Conservation (phyloP, 1,284 basidiomycete species). For the Schizophyllum amplum region DNA sequence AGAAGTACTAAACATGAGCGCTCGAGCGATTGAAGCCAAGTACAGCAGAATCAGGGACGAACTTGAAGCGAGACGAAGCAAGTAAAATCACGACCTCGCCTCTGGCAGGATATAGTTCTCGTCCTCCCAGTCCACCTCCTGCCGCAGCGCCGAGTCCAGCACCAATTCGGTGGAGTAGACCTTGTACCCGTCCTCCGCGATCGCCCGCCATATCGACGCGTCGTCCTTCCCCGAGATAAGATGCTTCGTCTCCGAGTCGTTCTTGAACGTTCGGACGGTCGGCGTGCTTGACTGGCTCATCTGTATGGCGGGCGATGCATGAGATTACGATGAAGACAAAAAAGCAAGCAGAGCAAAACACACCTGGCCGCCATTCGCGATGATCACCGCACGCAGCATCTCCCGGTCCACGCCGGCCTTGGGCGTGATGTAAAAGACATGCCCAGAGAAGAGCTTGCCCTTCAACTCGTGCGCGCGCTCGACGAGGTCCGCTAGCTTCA, state of each 20-base stretch:
- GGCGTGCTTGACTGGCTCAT: constrained; percentile 32
- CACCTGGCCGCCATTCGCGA: constrained; percentile 63
- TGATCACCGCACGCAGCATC: constrained; percentile 57
- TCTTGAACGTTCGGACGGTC: constrained; percentile 45
- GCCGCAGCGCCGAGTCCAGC: constrained; percentile 51
- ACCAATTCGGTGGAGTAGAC: constrained; percentile 67
- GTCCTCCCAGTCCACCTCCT: constrained; percentile 58
- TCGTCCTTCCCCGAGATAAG: constrained; percentile 61
- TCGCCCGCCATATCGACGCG: constrained; percentile 48
- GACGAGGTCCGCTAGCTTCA: constrained; percentile 42
- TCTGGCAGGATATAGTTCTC: neutral
- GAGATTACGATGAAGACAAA: neutral
- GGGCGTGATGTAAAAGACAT: constrained; percentile 67
- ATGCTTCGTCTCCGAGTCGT: constrained; percentile 36
- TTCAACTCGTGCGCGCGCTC: constrained; percentile 48
- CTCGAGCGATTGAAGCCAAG: too few relatives aligned
- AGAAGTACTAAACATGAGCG: too few relatives aligned
- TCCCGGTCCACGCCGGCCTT: constrained; percentile 47
- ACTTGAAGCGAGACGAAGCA: neutral
- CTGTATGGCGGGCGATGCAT: constrained; percentile 1
- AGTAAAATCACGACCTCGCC: neutral
- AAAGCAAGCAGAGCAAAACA: constrained; percentile 12
- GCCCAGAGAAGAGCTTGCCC: constrained; percentile 50
- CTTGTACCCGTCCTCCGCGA: constrained; percentile 36
- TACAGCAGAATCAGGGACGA: too few relatives aligned